Percentiles rank a stretch among this genome's conserved stretches.
Evolutionary conservation across 1,284 basidiomycete genomes (phyloP).

Genomic region (Wolfiporia cocos): DNA sequence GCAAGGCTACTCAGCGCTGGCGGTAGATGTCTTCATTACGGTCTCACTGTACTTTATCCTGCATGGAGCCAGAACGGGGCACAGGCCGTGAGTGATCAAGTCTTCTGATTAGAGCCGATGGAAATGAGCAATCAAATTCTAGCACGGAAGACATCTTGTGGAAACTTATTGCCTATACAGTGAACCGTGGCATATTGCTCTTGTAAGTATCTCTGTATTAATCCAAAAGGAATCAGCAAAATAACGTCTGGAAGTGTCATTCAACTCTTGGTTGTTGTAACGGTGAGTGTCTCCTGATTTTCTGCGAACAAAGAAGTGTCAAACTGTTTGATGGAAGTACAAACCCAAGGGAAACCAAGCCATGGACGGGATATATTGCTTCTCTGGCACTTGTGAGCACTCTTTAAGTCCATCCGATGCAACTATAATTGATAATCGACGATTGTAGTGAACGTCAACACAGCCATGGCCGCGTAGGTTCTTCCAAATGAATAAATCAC

Average conservation of each 20-base stretch:
- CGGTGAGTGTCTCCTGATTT: not conserved
- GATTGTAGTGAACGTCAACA: constrained; percentile 9
- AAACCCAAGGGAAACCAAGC: not conserved
- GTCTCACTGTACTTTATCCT: not conserved
- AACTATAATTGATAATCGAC: not conserved
- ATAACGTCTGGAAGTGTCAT: too few species aligned
- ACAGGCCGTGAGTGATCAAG: not conserved
- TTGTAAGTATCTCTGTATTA: not conserved
- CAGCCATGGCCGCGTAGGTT: constrained; percentile 12
- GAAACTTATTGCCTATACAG: not conserved
- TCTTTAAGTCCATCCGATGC: not conserved
- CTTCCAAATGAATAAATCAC: not conserved
- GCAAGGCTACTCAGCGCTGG: not conserved
- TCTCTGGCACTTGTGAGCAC: not conserved
- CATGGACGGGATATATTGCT: not conserved
- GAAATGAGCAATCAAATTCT: not conserved
- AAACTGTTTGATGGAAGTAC: too few species aligned
- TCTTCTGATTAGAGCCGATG: not conserved
- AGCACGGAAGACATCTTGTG: not conserved
- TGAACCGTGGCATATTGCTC: not conserved
- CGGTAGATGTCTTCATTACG: not conserved
- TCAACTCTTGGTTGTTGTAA: not conserved
- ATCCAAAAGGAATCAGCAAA: too few species aligned
- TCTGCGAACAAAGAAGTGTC: not conserved
- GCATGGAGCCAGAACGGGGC: not conserved